Conservation (phyloP, 345 rosid species). For the Sisymbrium irio region DNA sequence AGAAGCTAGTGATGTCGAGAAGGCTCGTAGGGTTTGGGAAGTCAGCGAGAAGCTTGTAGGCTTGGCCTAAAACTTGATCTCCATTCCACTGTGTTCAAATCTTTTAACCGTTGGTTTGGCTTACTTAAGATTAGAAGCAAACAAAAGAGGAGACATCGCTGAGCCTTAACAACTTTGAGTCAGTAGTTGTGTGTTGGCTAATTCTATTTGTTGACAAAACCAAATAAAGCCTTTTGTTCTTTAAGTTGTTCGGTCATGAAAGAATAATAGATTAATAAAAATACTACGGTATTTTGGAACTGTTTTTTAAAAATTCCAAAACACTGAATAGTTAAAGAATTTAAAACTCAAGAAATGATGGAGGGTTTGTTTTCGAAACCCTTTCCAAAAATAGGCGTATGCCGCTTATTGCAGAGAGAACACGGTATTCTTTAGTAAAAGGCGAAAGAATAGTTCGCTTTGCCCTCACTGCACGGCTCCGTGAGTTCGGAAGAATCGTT, state of each 20-base stretch:
- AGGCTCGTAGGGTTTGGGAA: conserved; percentile 87
- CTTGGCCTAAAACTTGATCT: conserved; percentile 46
- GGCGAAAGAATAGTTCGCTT: conserved; percentile 36
- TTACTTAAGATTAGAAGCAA: neutral
- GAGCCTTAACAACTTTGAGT: conserved; percentile 1
- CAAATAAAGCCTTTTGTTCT: neutral
- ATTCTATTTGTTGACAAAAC: neutral
- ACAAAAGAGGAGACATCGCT: conserved; percentile 5
- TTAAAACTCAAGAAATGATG: too few relatives aligned
- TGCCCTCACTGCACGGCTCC: conserved; percentile 12
- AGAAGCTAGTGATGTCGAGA: conserved; percentile 76
- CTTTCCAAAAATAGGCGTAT: neutral
- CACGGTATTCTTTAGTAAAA: conserved; percentile 37
- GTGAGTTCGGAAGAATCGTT: neutral
- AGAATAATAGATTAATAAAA: too few relatives aligned
- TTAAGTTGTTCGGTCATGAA: neutral
- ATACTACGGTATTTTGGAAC: too few relatives aligned
- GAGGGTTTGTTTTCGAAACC: too few relatives aligned
- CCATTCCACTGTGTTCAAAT: neutral
- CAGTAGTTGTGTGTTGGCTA: neutral
- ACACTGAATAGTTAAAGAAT: too few relatives aligned
- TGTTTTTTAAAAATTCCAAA: too few relatives aligned
- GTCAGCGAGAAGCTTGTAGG: conserved; percentile 91
- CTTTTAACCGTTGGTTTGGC: neutral
- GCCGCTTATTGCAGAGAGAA: neutral